Conservation (phyloP, 495 filamentous ascomycete species). For the Neurospora sp. region DNA sequence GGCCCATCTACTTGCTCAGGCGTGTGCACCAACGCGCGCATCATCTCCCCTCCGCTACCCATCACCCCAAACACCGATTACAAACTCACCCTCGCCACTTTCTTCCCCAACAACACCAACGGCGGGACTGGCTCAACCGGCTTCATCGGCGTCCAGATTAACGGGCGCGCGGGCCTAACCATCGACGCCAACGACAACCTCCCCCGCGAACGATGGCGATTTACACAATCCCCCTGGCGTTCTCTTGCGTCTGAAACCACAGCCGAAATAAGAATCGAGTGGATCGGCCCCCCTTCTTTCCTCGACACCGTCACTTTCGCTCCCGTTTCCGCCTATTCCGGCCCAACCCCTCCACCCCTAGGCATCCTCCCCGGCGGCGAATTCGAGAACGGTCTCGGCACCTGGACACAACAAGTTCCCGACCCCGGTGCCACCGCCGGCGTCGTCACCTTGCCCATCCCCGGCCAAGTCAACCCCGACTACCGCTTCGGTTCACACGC, state of each 20-base stretch:
- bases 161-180: neutral
- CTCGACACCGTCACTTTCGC: conserved; percentile 7
- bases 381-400: neutral
- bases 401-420: neutral
- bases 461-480: neutral
- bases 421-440: neutral
- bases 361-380: conserved; percentile 3
- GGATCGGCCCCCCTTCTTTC: neutral
- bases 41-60: neutral
- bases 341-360: neutral
- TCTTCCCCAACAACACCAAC: neutral
- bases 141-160: neutral
- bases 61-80: conserved; percentile 3
- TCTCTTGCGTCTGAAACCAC: neutral
- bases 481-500: neutral
- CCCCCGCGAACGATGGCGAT: neutral
- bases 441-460: neutral
- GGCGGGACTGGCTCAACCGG: neutral
- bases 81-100: conserved; percentile 1
- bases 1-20: neutral
- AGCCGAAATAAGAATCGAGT: neutral
- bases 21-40: neutral
- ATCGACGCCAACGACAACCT: neutral
- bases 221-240: neutral
- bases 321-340: neutral